Conservation (phyloP, 2,329 filamentous ascomycete genomes). For the Parastagonospora nodorum region DNA sequence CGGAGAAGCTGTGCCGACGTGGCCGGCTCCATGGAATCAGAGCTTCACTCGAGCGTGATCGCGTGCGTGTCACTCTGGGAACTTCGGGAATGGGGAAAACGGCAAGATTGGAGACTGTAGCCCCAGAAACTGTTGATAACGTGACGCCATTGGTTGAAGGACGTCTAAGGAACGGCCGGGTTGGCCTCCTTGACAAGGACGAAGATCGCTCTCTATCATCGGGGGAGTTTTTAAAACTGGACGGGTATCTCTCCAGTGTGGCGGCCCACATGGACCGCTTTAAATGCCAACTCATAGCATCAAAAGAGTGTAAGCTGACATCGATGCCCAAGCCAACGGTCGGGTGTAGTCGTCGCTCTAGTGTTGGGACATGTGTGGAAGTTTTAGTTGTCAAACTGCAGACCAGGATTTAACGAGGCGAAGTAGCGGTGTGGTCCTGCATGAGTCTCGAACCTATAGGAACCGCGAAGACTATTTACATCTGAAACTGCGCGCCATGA, state of each 20-base stretch:
- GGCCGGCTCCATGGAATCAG: constrained; percentile 5
- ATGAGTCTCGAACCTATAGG: not conserved
- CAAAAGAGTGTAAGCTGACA: constrained; percentile 1
- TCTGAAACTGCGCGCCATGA: not conserved
- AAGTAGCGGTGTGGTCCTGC: constrained; percentile 5
- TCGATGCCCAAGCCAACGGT: constrained; percentile 1
- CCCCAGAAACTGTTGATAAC: not conserved
- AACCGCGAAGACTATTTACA: not conserved
- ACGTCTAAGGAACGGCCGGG: constrained; percentile 3
- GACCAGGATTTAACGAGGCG: constrained; percentile 1
- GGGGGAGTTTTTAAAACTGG: not conserved
- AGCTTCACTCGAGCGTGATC: constrained; percentile 4
- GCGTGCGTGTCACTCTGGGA: constrained; percentile 2
- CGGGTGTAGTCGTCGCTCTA: not conserved
- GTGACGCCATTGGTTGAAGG: constrained; percentile 4
- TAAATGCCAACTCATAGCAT: constrained; percentile 4
- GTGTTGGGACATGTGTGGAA: constrained; percentile 1
- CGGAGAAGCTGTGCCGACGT: constrained; percentile 6
- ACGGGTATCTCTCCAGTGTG: constrained; percentile 3
- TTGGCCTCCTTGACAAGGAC: constrained; percentile 3
- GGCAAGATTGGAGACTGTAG: constrained; percentile 1
- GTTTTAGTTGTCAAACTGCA: constrained; percentile 2
- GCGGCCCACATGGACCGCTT: constrained; percentile 6
- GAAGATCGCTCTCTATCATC: constrained; percentile 4
- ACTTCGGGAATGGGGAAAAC: constrained; percentile 1